phyloP scores from a whole-genome alignment of 495 filamentous ascomycete species.

The Physcia stellaris region DNA sequence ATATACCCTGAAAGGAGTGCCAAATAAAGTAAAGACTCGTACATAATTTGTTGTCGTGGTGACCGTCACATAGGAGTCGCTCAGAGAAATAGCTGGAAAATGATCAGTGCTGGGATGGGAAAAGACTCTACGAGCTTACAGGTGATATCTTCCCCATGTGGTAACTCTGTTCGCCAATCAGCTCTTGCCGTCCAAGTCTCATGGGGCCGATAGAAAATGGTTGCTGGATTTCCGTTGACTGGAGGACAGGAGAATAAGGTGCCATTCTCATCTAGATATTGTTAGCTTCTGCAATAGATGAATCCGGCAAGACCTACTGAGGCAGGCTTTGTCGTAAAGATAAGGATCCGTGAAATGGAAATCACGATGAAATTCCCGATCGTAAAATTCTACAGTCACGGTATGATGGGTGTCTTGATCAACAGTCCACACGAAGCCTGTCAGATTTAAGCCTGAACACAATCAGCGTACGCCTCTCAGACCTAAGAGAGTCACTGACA shows the following conservation, averaged over 20 bases:
- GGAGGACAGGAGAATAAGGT: slow-evolving; percentile 76
- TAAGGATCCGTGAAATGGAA: slow-evolving; percentile 95
- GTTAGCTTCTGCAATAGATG: slow-evolving; percentile 20
- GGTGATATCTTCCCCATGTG: slow-evolving; percentile 63
- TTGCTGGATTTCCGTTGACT: slow-evolving; percentile 51
- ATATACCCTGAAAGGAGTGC: slow-evolving; percentile 76
- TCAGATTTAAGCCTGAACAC: slow-evolving; percentile 57
- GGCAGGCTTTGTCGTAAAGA: slow-evolving; percentile 89
- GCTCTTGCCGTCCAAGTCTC: slow-evolving; percentile 87
- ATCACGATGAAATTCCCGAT: slow-evolving; percentile 77
- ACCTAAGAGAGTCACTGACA: slow-evolving; percentile 25
- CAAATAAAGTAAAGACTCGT: slow-evolving; percentile 83
- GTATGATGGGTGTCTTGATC: slow-evolving; percentile 91
- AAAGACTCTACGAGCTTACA: no score
- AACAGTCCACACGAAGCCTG: slow-evolving; percentile 92
- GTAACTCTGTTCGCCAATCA: slow-evolving; percentile 81
- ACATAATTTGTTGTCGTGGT: slow-evolving; percentile 78
- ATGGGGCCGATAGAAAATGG: slow-evolving; percentile 91
- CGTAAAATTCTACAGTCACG: slow-evolving; percentile 95
- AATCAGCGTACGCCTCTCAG: not conserved
- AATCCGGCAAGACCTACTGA: slow-evolving; percentile 30
- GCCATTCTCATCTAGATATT: slow-evolving; percentile 54
- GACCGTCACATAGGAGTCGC: slow-evolving; percentile 79
- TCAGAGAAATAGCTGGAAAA: slow-evolving; percentile 67
- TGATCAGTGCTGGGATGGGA: no score